These are phyloP conservation scores for Beta vulgaris DNA, from an alignment of 148 eudicot species.

Conservation along the genomic window DNA sequence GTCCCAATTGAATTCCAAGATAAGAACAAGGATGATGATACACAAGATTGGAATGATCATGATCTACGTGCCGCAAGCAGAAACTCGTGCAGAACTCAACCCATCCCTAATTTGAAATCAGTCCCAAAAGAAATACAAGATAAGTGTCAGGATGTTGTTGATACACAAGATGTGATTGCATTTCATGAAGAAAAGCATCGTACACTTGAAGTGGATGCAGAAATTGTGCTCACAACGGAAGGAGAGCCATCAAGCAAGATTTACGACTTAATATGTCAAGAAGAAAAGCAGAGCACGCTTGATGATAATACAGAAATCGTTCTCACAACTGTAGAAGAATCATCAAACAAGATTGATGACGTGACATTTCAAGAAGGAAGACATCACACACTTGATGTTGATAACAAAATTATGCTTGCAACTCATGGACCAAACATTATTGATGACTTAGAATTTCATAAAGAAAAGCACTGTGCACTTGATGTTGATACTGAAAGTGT, in stretches of 20 bases:
- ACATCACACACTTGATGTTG: neutral
- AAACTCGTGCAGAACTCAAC: conserved; percentile 18
- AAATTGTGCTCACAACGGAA: neutral
- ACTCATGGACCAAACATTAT: conserved; percentile 1
- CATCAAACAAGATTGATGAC: neutral
- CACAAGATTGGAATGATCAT: conserved; percentile 12
- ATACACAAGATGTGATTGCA: conserved; percentile 16
- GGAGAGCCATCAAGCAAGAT: neutral
- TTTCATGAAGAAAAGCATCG: neutral
- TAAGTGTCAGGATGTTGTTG: neutral
- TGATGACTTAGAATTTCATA: neutral
- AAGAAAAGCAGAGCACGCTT: neutral
- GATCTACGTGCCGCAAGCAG: conserved; percentile 36
- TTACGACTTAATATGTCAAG: neutral
- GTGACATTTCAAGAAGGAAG: neutral
- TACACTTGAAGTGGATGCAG: neutral
- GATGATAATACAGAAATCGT: neutral
- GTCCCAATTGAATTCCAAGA: conserved; percentile 12
- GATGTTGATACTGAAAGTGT: conserved; percentile 13
- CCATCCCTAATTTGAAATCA: conserved; percentile 3
- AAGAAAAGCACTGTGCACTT: conserved; percentile 1
- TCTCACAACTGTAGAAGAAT: neutral
- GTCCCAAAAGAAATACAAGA: conserved; percentile 13
- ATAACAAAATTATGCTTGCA: conserved; percentile 17
- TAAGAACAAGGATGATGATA: neutral